Conservation (phyloP, 768 basidiomycete species). For the Rhodotorula babjevae region DNA sequence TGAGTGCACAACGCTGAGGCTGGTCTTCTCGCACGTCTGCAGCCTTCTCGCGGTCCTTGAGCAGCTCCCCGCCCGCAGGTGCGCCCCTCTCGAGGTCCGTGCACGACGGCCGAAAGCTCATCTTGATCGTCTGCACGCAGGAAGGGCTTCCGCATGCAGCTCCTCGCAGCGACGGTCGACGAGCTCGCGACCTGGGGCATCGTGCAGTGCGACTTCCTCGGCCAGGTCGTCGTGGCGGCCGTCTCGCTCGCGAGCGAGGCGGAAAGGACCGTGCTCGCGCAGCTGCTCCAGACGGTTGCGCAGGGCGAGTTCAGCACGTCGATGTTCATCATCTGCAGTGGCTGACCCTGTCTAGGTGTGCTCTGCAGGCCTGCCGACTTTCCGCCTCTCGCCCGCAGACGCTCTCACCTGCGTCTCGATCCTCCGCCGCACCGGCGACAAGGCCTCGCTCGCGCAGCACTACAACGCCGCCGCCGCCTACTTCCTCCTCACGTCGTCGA, state of each 20-base stretch:
- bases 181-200: background rate
- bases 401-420: background rate
- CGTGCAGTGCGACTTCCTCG: background rate
- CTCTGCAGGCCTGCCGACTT: background rate
- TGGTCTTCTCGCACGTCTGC: background rate
- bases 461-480: background rate
- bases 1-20: too few relatives aligned
- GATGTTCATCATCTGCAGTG: too few relatives aligned
- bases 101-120: background rate
- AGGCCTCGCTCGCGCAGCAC: background rate
- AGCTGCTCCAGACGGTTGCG: background rate
- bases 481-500: constrained; percentile 1
- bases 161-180: background rate
- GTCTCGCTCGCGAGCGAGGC: background rate
- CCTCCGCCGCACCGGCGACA: background rate
- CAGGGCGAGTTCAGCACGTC: background rate
- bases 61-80: background rate
- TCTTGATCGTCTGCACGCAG: background rate
- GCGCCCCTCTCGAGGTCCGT: too few relatives aligned
- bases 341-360: background rate
- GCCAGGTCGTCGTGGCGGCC: background rate
- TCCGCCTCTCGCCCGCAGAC: background rate
- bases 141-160: background rate
- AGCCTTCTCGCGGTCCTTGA: constrained; percentile 1
- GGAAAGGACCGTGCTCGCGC: background rate